A percentile compares a stretch with the other conserved stretches of the same genome.
phyloP scores from a whole-genome alignment of 1,284 basidiomycete genomes.

The Serendipita sp. region DNA sequence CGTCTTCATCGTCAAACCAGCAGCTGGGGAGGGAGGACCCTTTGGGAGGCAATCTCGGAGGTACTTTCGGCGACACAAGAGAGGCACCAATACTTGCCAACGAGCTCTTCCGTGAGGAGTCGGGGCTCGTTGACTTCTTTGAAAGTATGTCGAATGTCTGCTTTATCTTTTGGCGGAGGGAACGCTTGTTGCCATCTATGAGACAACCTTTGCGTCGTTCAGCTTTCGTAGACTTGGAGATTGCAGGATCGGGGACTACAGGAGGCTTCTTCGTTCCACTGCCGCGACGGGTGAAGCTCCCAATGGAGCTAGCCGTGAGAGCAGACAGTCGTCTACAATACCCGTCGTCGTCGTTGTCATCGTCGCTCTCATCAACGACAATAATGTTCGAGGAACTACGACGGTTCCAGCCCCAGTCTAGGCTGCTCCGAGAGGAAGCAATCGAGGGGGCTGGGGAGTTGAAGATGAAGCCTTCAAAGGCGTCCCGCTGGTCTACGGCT shows the following conservation, averaged over 20 bases:
- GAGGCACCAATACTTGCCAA: no score
- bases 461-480: neutral
- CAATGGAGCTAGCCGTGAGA: neutral
- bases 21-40: neutral
- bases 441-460: neutral
- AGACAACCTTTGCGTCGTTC: no score
- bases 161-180: no score
- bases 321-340: neutral
- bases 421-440: neutral
- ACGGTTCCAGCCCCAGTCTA: neutral
- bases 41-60: no score
- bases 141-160: no score
- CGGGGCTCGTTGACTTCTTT: no score
- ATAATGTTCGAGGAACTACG: neutral
- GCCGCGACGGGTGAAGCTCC: neutral
- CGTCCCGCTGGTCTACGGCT: neutral
- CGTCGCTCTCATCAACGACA: neutral
- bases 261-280: neutral
- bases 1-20: slow-evolving; percentile 5
- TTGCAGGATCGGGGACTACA: no score
- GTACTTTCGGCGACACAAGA: no score
- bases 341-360: neutral
- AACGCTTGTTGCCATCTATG: no score
- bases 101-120: no score
- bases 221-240: no score